Conservation (phyloP, 2,329 filamentous ascomycete genomes). For the Cryoendolithus antarcticus region DNA sequence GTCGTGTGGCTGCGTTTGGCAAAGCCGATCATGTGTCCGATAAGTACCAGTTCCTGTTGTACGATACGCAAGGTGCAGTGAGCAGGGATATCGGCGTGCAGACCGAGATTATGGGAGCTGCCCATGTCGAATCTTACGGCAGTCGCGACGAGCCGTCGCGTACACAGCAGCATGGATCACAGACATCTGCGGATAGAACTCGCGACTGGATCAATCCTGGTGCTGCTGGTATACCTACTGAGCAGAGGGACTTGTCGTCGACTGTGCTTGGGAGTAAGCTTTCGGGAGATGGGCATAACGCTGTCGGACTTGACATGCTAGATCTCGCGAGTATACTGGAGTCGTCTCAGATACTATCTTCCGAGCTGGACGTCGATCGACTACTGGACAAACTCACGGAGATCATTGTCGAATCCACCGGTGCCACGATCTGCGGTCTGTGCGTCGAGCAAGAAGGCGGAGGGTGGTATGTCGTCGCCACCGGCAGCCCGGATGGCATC, state of each 20-base stretch:
- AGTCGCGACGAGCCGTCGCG: background rate
- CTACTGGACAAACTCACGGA: conserved; percentile 71
- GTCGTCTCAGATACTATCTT: conserved; percentile 68
- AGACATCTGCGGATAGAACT: conserved; percentile 34
- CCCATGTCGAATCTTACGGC: background rate
- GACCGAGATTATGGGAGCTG: conserved; percentile 7
- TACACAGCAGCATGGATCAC: conserved; percentile 25
- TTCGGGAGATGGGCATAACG: conserved; percentile 49
- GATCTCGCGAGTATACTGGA: conserved; percentile 67
- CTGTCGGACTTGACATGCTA: conserved; percentile 62
- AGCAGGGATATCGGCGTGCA: conserved; percentile 55
- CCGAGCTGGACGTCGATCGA: conserved; percentile 62
- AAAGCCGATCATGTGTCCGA: conserved; percentile 56
- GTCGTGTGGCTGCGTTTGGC: conserved; percentile 56
- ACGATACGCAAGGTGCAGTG: conserved; percentile 48
- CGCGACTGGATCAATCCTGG: conserved; percentile 38
- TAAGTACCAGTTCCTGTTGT: conserved; percentile 55
- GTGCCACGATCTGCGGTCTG: conserved; percentile 61
- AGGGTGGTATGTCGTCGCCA: conserved; percentile 60
- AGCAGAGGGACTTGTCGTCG: conserved; percentile 16
- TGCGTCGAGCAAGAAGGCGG: conserved; percentile 56
- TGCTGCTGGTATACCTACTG: conserved; percentile 13
- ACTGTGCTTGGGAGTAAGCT: conserved; percentile 21
- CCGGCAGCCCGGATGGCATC: conserved; percentile 60
- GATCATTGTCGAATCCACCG: conserved; percentile 67